phyloP scores from a whole-genome alignment of 352 stramenopile genomes.

The Globisporangium carolinianum region DNA sequence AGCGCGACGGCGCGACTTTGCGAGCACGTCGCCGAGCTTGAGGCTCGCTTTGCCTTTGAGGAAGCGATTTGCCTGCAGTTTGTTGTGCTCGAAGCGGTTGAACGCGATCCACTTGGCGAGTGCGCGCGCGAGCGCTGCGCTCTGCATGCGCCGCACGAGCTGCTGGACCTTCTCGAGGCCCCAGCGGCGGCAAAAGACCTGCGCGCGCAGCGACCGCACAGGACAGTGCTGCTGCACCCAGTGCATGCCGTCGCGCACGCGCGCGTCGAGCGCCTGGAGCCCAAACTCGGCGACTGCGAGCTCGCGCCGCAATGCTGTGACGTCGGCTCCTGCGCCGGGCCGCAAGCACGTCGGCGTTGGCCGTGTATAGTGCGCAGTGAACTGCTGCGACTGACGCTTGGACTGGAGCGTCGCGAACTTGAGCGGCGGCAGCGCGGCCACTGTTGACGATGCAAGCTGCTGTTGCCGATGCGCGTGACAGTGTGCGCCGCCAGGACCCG shows the following conservation, averaged over 20 bases:
- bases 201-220: constrained; percentile 69
- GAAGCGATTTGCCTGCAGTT: constrained; percentile 69
- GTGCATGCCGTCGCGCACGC: constrained; percentile 73
- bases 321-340: constrained; percentile 37
- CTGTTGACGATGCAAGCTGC: constrained; percentile 6
- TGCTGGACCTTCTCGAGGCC: constrained; percentile 78
- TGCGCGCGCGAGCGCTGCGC: constrained; percentile 53
- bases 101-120: constrained; percentile 70
- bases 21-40: constrained; percentile 64
- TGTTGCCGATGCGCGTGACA: background rate
- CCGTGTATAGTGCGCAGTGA: constrained; percentile 34
- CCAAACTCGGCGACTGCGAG: constrained; percentile 75
- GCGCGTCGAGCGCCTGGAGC: constrained; percentile 62
- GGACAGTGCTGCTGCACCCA: constrained; percentile 85
- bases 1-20: constrained; percentile 46
- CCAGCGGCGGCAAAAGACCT: constrained; percentile 84
- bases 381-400: constrained; percentile 43
- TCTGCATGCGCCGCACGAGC: constrained; percentile 63
- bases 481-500: constrained; percentile 10
- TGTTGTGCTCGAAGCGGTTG: constrained; percentile 66
- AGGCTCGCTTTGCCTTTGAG: constrained; percentile 79
- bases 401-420: constrained; percentile 37
- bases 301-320: constrained; percentile 57
- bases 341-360: constrained; percentile 54
- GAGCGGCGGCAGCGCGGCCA: constrained; percentile 43